A percentile compares a stretch with the other conserved stretches of the same genome.
phyloP scores from a whole-genome alignment of 352 stramenopile species.

The Pythium coloratum region DNA sequence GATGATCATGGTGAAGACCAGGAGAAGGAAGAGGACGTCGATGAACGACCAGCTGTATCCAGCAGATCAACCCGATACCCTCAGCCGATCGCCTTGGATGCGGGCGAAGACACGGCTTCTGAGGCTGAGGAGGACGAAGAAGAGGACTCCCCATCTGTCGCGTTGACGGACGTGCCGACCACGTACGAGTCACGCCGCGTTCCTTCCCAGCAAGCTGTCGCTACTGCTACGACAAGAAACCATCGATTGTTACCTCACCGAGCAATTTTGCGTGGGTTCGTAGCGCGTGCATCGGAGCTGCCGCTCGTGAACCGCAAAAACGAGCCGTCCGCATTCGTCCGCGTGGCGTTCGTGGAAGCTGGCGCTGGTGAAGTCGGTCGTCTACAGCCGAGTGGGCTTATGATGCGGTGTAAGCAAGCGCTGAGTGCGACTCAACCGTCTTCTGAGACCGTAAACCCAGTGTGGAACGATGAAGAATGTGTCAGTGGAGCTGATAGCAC shows the following conservation, averaged over 20 bases:
- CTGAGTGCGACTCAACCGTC: slow-evolving; percentile 40
- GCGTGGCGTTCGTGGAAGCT: slow-evolving; percentile 55
- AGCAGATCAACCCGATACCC: slow-evolving; percentile 12
- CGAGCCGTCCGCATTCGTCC: slow-evolving; percentile 42
- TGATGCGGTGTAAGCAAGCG: slow-evolving; percentile 67
- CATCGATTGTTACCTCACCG: slow-evolving; percentile 23
- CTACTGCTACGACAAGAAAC: background rate
- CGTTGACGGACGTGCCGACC: slow-evolving; percentile 43
- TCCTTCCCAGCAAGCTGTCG: background rate
- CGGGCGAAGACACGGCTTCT: background rate
- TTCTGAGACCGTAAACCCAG: slow-evolving; percentile 30
- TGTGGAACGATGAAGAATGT: slow-evolving; percentile 43
- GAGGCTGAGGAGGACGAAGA: slow-evolving; percentile 30
- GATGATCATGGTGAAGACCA: slow-evolving; percentile 6
- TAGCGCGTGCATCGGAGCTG: slow-evolving; percentile 46
- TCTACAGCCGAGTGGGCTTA: slow-evolving; percentile 29
- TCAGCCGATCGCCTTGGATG: slow-evolving; percentile 7
- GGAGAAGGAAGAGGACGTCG: background rate
- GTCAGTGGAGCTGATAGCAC: slow-evolving; percentile 6
- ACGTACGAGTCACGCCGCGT: slow-evolving; percentile 32
- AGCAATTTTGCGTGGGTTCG: slow-evolving; percentile 44
- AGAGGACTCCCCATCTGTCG: slow-evolving; percentile 38
- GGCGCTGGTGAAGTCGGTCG: slow-evolving; percentile 1
- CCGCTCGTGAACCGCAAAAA: slow-evolving; percentile 18
- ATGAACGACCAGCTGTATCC: background rate